These are phyloP conservation scores for Hypoxylon sp. DNA, from an alignment of 2,329 filamentous ascomycete species.

Conservation along the genomic window DNA sequence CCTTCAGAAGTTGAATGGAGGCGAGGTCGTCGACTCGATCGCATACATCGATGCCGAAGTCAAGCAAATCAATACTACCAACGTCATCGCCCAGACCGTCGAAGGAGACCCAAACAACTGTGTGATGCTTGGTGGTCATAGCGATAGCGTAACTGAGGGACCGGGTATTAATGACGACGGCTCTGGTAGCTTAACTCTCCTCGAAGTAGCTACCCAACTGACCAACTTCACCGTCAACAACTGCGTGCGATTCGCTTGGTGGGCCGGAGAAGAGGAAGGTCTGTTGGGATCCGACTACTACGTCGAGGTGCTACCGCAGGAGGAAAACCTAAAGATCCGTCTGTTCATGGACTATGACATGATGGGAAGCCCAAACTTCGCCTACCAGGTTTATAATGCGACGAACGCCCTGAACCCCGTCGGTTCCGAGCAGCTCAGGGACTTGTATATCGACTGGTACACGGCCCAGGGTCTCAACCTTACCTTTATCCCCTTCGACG, in stretches of 20 bases:
- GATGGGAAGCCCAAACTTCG: conserved; percentile 72
- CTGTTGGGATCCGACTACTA: conserved; percentile 71
- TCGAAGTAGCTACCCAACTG: conserved; percentile 69
- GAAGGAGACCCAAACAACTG: conserved; percentile 68
- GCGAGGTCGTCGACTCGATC: conserved; percentile 60
- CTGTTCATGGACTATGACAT: conserved; percentile 77
- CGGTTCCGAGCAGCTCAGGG: conserved; percentile 74
- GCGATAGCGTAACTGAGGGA: conserved; percentile 68
- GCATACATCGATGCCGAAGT: conserved; percentile 69
- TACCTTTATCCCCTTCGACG: conserved; percentile 78
- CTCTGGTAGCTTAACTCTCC: conserved; percentile 68
- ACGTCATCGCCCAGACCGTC: conserved; percentile 70
- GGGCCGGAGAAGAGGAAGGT: conserved; percentile 70
- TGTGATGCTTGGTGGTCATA: conserved; percentile 72
- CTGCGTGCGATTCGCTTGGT: conserved; percentile 73
- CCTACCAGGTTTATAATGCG: conserved; percentile 75
- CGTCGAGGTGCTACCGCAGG: conserved; percentile 59
- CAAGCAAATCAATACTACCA: conserved; percentile 61
- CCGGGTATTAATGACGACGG: conserved; percentile 84
- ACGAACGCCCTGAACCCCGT: conserved; percentile 74
- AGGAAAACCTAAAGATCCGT: conserved; percentile 70
- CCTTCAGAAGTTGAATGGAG: conserved; percentile 61
- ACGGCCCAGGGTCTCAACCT: conserved; percentile 67
- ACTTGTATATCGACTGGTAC: conserved; percentile 75
- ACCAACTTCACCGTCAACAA: conserved; percentile 67